phyloP scores from a whole-genome alignment of 495 filamentous ascomycete species.

The Pseudoneurospora amorphoporcata region DNA sequence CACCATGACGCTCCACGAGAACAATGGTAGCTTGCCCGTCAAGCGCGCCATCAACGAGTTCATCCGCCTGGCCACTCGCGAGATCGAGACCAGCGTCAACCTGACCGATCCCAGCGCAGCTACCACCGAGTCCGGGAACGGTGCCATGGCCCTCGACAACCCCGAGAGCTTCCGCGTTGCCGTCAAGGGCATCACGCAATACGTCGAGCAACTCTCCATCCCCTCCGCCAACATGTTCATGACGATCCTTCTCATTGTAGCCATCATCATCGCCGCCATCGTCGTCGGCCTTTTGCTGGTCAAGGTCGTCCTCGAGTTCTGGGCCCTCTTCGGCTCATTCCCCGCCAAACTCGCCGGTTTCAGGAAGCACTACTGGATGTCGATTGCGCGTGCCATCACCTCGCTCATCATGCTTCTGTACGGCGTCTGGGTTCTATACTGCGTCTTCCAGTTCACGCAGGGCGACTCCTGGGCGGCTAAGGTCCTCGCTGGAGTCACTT shows the following conservation, averaged over 20 bases:
- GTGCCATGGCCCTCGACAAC: conserved; percentile 11
- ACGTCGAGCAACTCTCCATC: conserved; percentile 67
- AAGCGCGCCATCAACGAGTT: conserved; percentile 47
- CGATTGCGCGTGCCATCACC: conserved; percentile 79
- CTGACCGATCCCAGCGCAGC: conserved; percentile 17
- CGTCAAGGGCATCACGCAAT: conserved; percentile 62
- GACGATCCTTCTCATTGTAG: conserved; percentile 83
- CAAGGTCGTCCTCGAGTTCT: conserved; percentile 85
- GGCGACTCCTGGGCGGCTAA: conserved; percentile 97
- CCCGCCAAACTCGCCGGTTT: conserved; percentile 72
- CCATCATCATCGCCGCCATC: conserved; percentile 75
- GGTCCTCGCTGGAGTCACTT: conserved; percentile 69
- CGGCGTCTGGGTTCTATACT: conserved; percentile 91
- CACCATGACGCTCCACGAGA: conserved; percentile 23
- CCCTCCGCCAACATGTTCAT: conserved; percentile 91
- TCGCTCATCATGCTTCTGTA: conserved; percentile 87
- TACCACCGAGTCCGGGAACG: conserved; percentile 9
- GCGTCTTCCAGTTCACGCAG: conserved; percentile 85
- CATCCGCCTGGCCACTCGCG: conserved; percentile 36
- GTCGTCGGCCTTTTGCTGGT: conserved; percentile 79
- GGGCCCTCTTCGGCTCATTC: conserved; percentile 83
- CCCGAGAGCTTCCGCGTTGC: conserved; percentile 25
- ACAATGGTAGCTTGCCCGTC: conserved; percentile 21
- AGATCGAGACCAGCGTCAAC: conserved; percentile 43
- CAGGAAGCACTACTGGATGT: conserved; percentile 92